Evolutionary conservation across 768 basidiomycete genomes (phyloP), one percentile per base, ranked within the genome.

Genomic region (Kwoniella sp.): DNA sequence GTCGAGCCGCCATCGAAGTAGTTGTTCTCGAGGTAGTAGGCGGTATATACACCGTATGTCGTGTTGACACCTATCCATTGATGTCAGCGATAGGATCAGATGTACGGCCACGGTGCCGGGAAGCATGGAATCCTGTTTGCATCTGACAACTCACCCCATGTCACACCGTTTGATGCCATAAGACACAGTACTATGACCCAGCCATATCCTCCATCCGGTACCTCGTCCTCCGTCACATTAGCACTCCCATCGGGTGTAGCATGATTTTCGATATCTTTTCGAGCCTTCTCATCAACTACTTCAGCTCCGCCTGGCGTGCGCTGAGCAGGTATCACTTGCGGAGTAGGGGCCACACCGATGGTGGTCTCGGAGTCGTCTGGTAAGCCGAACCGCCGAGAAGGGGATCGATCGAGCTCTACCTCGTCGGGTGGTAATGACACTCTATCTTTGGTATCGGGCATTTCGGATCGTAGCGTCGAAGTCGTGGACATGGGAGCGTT

Each of bases 201-300:
- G 4, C 80, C 80, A 65, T 80, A 81, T n/a, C 80, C 80, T 26
- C 80, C 80, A 65, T 81, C 79, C 4, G 80, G 80, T 9, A 62
- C 63, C 4, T 47, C 54, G 57, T 72, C 71, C 38, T 63, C 65
- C n/a, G 41, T 48, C 4, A 51, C 50, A 4, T 25, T 23, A 8
- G 7, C 50, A 45, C 20, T 45, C 11, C 15, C 41, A 45, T 45
- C 20, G 11, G 9, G 41, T 17, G 41, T 45, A 45, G 4, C 41
- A 9, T 8, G 41, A 17, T 11, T 20, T 17, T 20, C 41, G 17
- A 45, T 45, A 45, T 45, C 41, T 11, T 45, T 9, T 17, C 17
- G 41, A 8, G 41, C 20, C 41, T 45, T 45, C 41, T 45, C 41
- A 20, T 45, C 20, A 3, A 11, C 41, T 3, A 45, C 41, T 11